phyloP scores from a whole-genome alignment of 2,329 filamentous ascomycete genomes.

The Aureobasidium lini region DNA sequence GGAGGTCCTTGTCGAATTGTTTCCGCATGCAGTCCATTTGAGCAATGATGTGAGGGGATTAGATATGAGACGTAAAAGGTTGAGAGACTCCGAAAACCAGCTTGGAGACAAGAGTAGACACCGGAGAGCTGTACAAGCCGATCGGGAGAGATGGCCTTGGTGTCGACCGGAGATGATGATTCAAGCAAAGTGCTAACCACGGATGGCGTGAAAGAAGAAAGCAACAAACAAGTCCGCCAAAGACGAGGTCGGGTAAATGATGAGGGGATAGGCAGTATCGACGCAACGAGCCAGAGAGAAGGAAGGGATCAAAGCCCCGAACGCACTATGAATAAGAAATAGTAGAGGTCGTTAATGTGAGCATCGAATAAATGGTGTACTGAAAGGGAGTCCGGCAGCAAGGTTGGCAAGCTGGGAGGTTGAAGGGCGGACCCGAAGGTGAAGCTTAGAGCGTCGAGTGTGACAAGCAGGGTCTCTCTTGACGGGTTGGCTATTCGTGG shows the following conservation, averaged over 20 bases:
- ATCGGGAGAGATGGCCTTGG: neutral
- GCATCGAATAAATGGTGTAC: constrained; percentile 9
- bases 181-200: neutral
- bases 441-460: neutral
- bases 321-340: constrained; percentile 13
- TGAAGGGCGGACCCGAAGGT: neutral
- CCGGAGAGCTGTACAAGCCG: constrained; percentile 6
- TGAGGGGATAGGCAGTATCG: constrained; percentile 1
- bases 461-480: neutral
- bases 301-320: constrained; percentile 7
- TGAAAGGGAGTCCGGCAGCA: neutral
- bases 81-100: constrained; percentile 9
- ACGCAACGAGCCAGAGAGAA: constrained; percentile 11
- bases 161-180: neutral
- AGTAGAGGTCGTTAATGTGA: constrained; percentile 11
- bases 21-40: constrained; percentile 80
- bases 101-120: neutral
- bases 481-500: neutral
- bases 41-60: constrained; percentile 5
- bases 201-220: neutral
- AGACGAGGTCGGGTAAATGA: constrained; percentile 3
- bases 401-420: constrained; percentile 3
- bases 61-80: constrained; percentile 2
- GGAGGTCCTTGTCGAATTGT: constrained; percentile 67
- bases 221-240: constrained; percentile 9